Evolutionary conservation across 1,284 basidiomycete genomes (phyloP).

Genomic region (Limonomyces culmigenus): DNA sequence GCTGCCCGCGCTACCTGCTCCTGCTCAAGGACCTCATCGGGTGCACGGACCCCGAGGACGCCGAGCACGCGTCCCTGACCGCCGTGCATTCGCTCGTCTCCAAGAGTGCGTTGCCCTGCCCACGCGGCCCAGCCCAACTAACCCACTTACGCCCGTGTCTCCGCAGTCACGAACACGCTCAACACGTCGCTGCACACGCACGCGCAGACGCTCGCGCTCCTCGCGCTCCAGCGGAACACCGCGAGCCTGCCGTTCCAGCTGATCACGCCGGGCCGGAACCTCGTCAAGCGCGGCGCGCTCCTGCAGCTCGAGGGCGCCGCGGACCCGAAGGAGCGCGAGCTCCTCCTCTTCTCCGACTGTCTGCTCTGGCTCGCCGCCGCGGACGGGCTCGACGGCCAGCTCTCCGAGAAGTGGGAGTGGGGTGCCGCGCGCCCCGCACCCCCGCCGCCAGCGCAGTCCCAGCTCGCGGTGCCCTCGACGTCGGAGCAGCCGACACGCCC

Average conservation of each 20-base stretch:
- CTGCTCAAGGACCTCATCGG: slow-evolving; percentile 64
- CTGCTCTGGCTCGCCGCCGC: slow-evolving; percentile 58
- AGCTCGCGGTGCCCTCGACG: no score
- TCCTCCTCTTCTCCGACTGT: slow-evolving; percentile 71
- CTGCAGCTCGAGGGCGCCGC: slow-evolving; percentile 36
- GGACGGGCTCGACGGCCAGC: slow-evolving; percentile 16
- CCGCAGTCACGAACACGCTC: slow-evolving; percentile 55
- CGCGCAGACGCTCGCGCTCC: slow-evolving; percentile 51
- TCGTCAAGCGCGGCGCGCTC: slow-evolving; percentile 52
- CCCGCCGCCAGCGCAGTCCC: no score
- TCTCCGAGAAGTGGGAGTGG: slow-evolving; percentile 13
- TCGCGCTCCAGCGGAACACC: slow-evolving; percentile 64
- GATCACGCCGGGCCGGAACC: slow-evolving; percentile 59
- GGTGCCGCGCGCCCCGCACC: slow-evolving; percentile 1
- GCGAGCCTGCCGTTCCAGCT: slow-evolving; percentile 60
- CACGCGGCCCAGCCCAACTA: no score
- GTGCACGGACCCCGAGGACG: slow-evolving; percentile 43
- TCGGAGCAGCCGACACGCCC: slow-evolving; percentile 13
- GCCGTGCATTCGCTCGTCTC: slow-evolving; percentile 50
- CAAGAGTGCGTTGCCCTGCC: slow-evolving; percentile 39
- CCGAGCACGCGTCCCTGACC: slow-evolving; percentile 43
- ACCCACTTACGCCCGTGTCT: slow-evolving; percentile 4
- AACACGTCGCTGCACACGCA: slow-evolving; percentile 67
- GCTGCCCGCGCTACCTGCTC: slow-evolving; percentile 73
- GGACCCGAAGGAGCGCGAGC: slow-evolving; percentile 40